Evolutionary conservation across 148 eudicot genomes (phyloP).

Genomic region (Mesembryanthemum crystallinum): DNA sequence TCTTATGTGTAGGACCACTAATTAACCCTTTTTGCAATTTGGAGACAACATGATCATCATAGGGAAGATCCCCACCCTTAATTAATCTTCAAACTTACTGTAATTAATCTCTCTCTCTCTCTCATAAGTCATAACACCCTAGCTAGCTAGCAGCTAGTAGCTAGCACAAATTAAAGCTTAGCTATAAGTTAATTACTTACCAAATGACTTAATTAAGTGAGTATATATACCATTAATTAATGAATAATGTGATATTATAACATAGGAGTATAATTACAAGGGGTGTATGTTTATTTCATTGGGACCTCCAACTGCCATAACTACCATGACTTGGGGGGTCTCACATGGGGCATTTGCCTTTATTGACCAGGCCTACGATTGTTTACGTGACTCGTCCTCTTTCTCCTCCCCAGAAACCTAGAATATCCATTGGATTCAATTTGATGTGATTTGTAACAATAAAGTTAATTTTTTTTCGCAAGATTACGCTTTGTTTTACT

Average conservation of each 20-base stretch:
- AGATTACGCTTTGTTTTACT: too few relatives aligned
- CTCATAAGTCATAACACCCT: neutral
- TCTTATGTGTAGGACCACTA: slow-evolving; percentile 21
- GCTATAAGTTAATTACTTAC: neutral
- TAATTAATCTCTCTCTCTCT: neutral
- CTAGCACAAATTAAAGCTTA: too few relatives aligned
- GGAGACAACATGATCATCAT: slow-evolving; percentile 11
- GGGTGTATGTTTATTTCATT: neutral
- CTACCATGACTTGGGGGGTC: slow-evolving; percentile 36
- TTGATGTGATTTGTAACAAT: neutral
- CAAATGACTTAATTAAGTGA: neutral
- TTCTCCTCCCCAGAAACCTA: neutral
- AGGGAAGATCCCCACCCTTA: neutral
- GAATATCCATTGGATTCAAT: neutral
- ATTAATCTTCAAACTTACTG: neutral
- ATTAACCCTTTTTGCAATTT: neutral
- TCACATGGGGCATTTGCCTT: neutral
- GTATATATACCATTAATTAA: neutral
- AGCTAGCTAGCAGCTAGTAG: neutral
- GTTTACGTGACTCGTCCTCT: neutral
- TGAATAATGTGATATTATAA: neutral
- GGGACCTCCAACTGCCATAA: slow-evolving; percentile 44
- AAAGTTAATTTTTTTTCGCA: too few relatives aligned
- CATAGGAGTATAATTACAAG: too few relatives aligned
- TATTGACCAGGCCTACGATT: slow-evolving; percentile 21